These are phyloP conservation scores for Pythium rhizo-oryzae DNA, from an alignment of 352 stramenopile species.

Conservation along the genomic window DNA sequence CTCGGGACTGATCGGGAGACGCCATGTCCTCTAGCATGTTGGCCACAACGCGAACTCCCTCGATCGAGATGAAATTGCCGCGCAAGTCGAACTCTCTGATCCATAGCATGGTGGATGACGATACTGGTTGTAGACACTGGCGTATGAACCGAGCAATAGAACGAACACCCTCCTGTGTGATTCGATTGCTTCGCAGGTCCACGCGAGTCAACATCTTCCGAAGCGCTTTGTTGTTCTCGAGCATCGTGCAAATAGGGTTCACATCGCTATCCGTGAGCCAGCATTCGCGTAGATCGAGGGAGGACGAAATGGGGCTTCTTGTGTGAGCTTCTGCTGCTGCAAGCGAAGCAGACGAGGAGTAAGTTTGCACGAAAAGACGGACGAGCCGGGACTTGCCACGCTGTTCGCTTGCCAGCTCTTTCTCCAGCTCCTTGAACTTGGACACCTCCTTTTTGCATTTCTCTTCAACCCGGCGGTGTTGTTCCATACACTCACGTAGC, in stretches of 20 bases:
- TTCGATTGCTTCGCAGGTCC: constrained; percentile 61
- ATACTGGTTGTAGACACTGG: constrained; percentile 20
- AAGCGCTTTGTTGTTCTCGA: constrained; percentile 30
- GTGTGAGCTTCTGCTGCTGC: background rate
- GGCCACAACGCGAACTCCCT: constrained; percentile 60
- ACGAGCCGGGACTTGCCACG: constrained; percentile 54
- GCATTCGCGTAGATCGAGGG: constrained; percentile 53
- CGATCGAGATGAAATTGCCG: constrained; percentile 71
- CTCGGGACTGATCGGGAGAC: background rate
- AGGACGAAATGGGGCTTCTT: constrained; percentile 5
- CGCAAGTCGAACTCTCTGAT: constrained; percentile 63
- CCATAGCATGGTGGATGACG: constrained; percentile 2
- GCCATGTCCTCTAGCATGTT: constrained; percentile 46
- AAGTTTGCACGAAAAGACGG: constrained; percentile 37
- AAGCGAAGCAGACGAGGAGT: constrained; percentile 6
- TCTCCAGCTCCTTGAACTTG: constrained; percentile 39
- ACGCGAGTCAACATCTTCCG: constrained; percentile 33
- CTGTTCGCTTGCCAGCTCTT: constrained; percentile 45
- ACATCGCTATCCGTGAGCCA: constrained; percentile 59
- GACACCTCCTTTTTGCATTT: constrained; percentile 35
- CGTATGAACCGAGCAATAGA: constrained; percentile 37
- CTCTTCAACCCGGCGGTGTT: constrained; percentile 41
- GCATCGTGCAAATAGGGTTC: constrained; percentile 39
- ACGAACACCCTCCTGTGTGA: constrained; percentile 56
- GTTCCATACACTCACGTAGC: constrained; percentile 41